Evolutionary conservation across 73 alveolate species (phyloP).

Genomic region (Halteria grandinella): DNA sequence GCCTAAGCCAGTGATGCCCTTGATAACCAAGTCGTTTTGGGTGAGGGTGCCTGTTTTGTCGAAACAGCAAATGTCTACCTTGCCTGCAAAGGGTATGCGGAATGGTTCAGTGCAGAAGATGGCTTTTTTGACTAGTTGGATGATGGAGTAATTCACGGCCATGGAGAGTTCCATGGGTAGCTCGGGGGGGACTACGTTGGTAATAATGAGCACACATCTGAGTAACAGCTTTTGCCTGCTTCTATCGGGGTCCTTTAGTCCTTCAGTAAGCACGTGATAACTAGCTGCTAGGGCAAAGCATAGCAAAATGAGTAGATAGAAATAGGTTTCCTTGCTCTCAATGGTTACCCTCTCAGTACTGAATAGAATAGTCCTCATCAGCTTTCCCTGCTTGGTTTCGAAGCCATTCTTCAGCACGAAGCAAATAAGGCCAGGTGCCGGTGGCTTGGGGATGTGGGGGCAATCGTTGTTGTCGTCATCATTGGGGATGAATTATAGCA

Average conservation of each 20-base stretch:
- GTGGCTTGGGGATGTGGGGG: slow-evolving; percentile 68
- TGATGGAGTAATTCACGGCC: slow-evolving; percentile 96
- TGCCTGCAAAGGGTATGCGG: slow-evolving; percentile 99
- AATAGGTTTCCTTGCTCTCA: slow-evolving; percentile 93
- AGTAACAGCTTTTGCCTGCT: slow-evolving; percentile 88
- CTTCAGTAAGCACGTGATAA: slow-evolving; percentile 89
- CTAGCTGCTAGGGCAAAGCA: slow-evolving; percentile 91
- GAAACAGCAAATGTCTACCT: slow-evolving; percentile 93
- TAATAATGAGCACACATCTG: slow-evolving; percentile 96
- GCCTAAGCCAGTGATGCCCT: slow-evolving; percentile 84
- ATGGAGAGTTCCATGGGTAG: slow-evolving; percentile 98
- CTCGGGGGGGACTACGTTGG: slow-evolving; percentile 99
- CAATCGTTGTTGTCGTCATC: slow-evolving; percentile 64
- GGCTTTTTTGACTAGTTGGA: slow-evolving; percentile 86
- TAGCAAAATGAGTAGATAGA: slow-evolving; percentile 85
- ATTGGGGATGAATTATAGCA: slow-evolving; percentile 67
- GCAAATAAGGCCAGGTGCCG: slow-evolving; percentile 79
- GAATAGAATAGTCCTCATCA: slow-evolving; percentile 92
- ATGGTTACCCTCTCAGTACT: slow-evolving; percentile 94
- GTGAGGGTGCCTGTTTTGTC: slow-evolving; percentile 99
- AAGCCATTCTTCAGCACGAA: slow-evolving; percentile 94
- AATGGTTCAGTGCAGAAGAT: slow-evolving; percentile 99
- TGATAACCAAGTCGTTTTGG: slow-evolving; percentile 90
- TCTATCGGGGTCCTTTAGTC: slow-evolving; percentile 87
- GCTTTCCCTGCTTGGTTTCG: slow-evolving; percentile 96